Conservation (phyloP, 1,284 basidiomycete species). For the Malassezia globosa region DNA sequence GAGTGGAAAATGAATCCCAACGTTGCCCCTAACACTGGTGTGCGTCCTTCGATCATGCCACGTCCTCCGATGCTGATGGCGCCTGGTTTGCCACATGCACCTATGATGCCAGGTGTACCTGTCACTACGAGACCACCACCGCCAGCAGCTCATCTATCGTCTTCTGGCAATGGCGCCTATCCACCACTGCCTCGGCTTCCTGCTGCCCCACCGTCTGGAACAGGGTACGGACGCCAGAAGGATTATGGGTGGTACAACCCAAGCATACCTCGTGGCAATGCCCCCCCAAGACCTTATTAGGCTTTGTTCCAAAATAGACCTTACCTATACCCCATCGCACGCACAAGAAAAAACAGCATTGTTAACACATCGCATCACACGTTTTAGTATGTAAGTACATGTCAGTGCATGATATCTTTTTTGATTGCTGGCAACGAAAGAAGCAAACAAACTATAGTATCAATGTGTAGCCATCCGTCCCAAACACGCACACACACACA, state of each 20-base stretch:
- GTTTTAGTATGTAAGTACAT: slow-evolving; percentile 1
- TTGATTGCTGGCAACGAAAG: slow-evolving; percentile 9
- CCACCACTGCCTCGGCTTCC: slow-evolving; percentile 16
- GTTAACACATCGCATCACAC: too few species aligned
- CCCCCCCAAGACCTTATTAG: slow-evolving; percentile 3
- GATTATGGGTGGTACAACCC: slow-evolving; percentile 18
- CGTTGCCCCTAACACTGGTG: neutral
- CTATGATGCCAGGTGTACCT: neutral
- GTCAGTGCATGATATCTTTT: slow-evolving; percentile 16
- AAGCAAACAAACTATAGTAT: slow-evolving; percentile 1
- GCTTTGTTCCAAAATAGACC: neutral
- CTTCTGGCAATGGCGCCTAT: slow-evolving; percentile 4
- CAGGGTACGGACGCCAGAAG: neutral
- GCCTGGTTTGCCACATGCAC: neutral
- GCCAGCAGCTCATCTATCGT: neutral
- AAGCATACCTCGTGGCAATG: neutral
- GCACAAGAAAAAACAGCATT: neutral
- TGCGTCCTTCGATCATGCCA: slow-evolving; percentile 1
- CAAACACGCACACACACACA: neutral
- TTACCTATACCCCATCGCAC: neutral
- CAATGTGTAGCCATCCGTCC: neutral
- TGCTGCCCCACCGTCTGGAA: neutral
- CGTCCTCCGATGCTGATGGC: neutral
- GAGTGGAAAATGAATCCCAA: slow-evolving; percentile 4
- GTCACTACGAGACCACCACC: neutral